Base-by-base conservation (phyloP, 805 yeast species). In the Maudiozyma bulderi region DNA sequence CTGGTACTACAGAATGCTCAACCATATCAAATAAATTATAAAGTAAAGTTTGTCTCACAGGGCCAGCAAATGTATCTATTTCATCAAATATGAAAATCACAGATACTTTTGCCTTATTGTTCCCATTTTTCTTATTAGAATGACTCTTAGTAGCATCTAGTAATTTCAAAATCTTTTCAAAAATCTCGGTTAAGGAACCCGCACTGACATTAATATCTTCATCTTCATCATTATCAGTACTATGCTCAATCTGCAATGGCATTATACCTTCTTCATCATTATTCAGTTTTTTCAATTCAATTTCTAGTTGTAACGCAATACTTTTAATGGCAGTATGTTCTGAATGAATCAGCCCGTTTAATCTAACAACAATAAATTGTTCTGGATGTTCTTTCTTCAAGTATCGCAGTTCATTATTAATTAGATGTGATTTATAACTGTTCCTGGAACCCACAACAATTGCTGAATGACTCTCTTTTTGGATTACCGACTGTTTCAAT, bases 1-100 rank as follows among this genome's bases (percentile, higher is more conserved):
- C 80, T 1, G 96, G 95, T 2, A 77, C 73, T 15, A 80, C 74
- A 43, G 80, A 70, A 49, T 69, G 75, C 60, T 88, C 95, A 1
- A 95, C 81, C 57, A 90, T 72, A 58, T 93, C 98, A 61, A 93
- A 86, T 42, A 93, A 68, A 57, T 90, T 91, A 63, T 93, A 93
- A 5, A 93, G 67, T 46, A 93, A 70, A 0, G 95, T 85, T 64
- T 93, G 99, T 54, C 86, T 82, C 11, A 76, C 73, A 49, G 78
- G 81, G 10, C 72, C 70, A 0, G 95, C 82, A 67, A 84, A 93
- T 38, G 74, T 71, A 48, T 93, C 97, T 50, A 91, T 77, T 57
- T 90, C 95, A 50, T 93, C 98, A 49, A 93, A 77, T 2, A 88
- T 67, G 57, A 93, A 82, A 0, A 93, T 68, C 3, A 93, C 76